phyloP scores from a whole-genome alignment of 139 green algal genomes.

The Nannochloris sp. region DNA sequence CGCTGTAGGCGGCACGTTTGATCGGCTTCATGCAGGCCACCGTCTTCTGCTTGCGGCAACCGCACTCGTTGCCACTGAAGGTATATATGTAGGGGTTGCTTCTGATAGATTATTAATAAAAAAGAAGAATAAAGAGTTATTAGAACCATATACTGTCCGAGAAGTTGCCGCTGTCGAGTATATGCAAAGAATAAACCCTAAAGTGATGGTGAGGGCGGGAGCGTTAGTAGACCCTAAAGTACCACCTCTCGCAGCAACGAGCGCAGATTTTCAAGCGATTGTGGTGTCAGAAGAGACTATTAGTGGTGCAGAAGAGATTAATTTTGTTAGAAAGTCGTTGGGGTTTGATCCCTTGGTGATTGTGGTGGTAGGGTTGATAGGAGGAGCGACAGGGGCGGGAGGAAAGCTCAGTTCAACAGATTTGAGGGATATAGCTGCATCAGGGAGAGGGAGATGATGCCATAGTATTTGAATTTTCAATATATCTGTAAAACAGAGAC shows the following conservation, averaged over 20 bases:
- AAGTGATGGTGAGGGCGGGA: conserved; percentile 35
- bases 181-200: conserved; percentile 44
- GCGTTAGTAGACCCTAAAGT: conserved; percentile 64
- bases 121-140: conserved; percentile 62
- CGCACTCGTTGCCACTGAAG: conserved; percentile 40
- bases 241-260: conserved; percentile 61
- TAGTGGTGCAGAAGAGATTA: conserved; percentile 61
- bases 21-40: conserved; percentile 87
- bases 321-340: conserved; percentile 31
- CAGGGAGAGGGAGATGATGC: background rate
- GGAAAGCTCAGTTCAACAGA: conserved; percentile 63
- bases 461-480: background rate
- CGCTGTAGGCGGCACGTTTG: conserved; percentile 88
- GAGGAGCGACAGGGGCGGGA: background rate
- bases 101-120: conserved; percentile 64
- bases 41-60: conserved; percentile 76
- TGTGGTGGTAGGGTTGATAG: conserved; percentile 66
- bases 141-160: conserved; percentile 62
- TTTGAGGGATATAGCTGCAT: conserved; percentile 34
- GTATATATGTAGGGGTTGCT: conserved; percentile 73
- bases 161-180: conserved; percentile 42
- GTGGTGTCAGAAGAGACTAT: conserved; percentile 86
- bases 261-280: conserved; percentile 62
- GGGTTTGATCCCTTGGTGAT: conserved; percentile 56
- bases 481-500: background rate